These are phyloP conservation scores for Triticum monococcum DNA, from an alignment of 176 grass and related monocot genomes.

Conservation along the genomic window DNA sequence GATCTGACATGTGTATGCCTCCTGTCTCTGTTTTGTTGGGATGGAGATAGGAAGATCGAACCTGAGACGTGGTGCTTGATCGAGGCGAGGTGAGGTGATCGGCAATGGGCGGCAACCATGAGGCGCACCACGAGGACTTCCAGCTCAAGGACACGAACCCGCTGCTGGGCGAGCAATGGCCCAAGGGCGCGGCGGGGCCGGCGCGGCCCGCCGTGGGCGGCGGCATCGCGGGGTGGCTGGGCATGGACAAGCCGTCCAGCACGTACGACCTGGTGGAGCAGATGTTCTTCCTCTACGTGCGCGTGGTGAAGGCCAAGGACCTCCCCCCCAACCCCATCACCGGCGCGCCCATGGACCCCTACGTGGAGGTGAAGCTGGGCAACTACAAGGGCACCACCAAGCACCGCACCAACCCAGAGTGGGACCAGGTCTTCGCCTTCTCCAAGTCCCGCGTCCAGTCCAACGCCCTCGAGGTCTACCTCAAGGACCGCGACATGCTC, in stretches of 20 bases:
- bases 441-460: conserved; percentile 84
- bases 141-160: conserved; percentile 90
- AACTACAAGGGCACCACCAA: conserved; percentile 91
- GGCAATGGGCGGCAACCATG: conserved; percentile 10
- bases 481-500: conserved; percentile 89
- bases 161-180: conserved; percentile 83
- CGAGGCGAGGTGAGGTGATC: not conserved
- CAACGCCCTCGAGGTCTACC: conserved; percentile 63
- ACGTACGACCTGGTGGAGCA: conserved; percentile 97
- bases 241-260: conserved; percentile 84
- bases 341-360: conserved; percentile 65
- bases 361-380: conserved; percentile 82
- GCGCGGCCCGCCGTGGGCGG: conserved; percentile 18
- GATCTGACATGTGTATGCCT: not conserved
- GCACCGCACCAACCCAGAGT: conserved; percentile 73
- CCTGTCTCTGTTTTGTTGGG: not conserved
- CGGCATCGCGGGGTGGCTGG: conserved; percentile 54
- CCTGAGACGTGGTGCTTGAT: not conserved
- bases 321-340: conserved; percentile 69
- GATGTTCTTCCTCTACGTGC: conserved; percentile 95
- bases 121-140: conserved; percentile 78
- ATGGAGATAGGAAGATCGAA: not conserved
- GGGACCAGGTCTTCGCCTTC: conserved; percentile 94
- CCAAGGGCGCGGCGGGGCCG: conserved; percentile 27
- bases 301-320: conserved; percentile 88